Base-by-base conservation (phyloP, 2,329 filamentous ascomycete genomes). In the Chaetomiaceae sp. region DNA sequence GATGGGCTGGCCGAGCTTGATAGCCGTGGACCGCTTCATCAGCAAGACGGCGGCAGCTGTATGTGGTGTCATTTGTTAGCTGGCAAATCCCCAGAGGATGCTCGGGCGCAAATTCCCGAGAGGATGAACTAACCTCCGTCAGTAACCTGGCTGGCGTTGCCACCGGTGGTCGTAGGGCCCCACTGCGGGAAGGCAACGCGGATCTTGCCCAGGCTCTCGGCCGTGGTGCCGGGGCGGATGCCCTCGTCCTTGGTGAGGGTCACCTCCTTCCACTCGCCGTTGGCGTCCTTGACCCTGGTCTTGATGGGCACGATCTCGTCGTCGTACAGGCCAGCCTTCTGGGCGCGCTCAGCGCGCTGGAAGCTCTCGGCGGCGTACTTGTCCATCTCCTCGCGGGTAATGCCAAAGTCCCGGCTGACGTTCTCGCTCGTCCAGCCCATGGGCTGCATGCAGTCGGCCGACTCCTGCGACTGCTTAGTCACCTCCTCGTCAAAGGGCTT, bases 351-450 rank as follows among this genome's bases (percentile, higher is more conserved):
- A 23, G 93, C 93, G 42, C 90, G 81, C 58, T 84, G 81, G 76
- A 90, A 99, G 40, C 85, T 90, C 74, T 95, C 89, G 9, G 87
- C 87, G 0, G 93, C 89, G 68, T 84, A 97, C 59, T 78, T 75
- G 70, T 99, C 93, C 73, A 97, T 88, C 66, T 74, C 72, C 66
- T 91, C 83, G 55, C 93, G 82, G 2, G 81, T 73, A 66, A 99
- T 85, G 65, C 86, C 81, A 69, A 97, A 97, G 72, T 97, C 93
- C 43, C 82, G 82, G 62, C 86, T 89, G 23, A 99, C 90, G 66
- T 97, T 97, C 76, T 99, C 93, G 53, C 86, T 92, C 3, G 93
- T 99, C 81, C 95, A 95, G 19, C 93, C 93, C 93, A 99, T 99
- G 59, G 92, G 87, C 77, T 90, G 82, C 82, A 92, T 82, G 77